These are phyloP conservation scores for Albizia julibrissin DNA, from an alignment of 306 rosid species.

Conservation along the genomic window DNA sequence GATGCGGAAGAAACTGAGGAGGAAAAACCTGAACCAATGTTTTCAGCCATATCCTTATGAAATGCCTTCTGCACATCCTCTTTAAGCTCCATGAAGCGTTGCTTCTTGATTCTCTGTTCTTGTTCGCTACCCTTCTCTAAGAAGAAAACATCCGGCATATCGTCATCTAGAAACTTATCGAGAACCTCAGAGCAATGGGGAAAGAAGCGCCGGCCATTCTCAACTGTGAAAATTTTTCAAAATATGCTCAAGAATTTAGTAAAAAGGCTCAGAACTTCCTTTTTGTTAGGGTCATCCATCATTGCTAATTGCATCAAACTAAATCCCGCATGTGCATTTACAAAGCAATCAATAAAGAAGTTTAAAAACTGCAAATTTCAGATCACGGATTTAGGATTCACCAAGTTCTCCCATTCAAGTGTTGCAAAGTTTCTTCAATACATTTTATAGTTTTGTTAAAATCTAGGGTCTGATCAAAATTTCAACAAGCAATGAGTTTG, in stretches of 20 bases:
- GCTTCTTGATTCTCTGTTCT: conserved; percentile 71
- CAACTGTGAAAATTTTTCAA: conserved; percentile 54
- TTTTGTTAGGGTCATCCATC: not conserved
- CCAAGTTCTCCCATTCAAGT: not conserved
- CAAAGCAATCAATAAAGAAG: not conserved
- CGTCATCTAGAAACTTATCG: conserved; percentile 72
- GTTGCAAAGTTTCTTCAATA: not conserved
- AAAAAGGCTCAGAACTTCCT: not conserved
- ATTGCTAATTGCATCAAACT: conserved; percentile 29
- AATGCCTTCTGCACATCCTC: conserved; percentile 89
- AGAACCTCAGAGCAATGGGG: conserved; percentile 94
- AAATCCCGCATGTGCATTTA: not conserved
- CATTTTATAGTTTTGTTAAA: not conserved
- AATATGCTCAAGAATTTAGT: conserved; percentile 15
- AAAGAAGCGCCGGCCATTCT: conserved; percentile 80
- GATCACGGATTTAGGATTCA: not conserved
- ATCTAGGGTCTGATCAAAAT: not conserved
- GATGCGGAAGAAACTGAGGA: conserved; percentile 59
- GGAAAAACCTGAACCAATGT: conserved; percentile 45
- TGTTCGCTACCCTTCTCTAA: conserved; percentile 71
- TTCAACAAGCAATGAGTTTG: not conserved
- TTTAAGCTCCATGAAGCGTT: conserved; percentile 82
- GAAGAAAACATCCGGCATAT: conserved; percentile 67
- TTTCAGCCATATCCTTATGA: conserved; percentile 72
- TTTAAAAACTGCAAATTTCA: not conserved